Evolutionary conservation across 2,329 filamentous ascomycete species (phyloP).

Genomic region (Aspergillus sojae): DNA sequence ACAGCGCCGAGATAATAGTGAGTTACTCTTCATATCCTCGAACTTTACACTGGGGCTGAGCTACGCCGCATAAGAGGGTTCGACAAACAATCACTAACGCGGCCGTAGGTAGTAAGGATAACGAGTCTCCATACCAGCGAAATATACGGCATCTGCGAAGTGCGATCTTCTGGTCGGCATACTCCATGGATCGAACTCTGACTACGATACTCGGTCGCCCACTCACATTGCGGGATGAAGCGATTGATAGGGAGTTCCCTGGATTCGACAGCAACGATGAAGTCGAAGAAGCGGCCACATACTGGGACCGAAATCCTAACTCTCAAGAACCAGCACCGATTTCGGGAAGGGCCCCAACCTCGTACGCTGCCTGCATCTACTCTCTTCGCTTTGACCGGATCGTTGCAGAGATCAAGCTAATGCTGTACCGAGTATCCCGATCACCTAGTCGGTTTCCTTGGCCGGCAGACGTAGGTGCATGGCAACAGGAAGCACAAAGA

Average conservation of each 20-base stretch:
- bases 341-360: neutral
- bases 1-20: conserved; percentile 9
- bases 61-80: fast-evolving
- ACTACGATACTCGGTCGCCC: conserved; percentile 10
- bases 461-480: neutral
- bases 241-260: conserved; percentile 6
- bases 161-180: conserved; percentile 11
- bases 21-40: neutral
- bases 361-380: conserved; percentile 6
- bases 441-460: conserved; percentile 9
- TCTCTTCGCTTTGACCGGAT: conserved; percentile 8
- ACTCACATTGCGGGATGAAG: conserved; percentile 8
- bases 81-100: neutral
- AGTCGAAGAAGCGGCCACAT: conserved; percentile 5
- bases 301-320: neutral
- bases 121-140: neutral
- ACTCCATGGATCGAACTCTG: conserved; percentile 9
- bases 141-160: conserved; percentile 3
- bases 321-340: neutral
- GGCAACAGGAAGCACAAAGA: conserved; percentile 2
- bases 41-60: no score
- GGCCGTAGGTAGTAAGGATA: neutral
- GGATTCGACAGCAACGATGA: conserved; percentile 2
- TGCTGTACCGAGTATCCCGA: conserved; percentile 9
- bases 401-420: conserved; percentile 10